phyloP scores from a whole-genome alignment of 2,329 filamentous ascomycete species.

The Cladosporium sp. region DNA sequence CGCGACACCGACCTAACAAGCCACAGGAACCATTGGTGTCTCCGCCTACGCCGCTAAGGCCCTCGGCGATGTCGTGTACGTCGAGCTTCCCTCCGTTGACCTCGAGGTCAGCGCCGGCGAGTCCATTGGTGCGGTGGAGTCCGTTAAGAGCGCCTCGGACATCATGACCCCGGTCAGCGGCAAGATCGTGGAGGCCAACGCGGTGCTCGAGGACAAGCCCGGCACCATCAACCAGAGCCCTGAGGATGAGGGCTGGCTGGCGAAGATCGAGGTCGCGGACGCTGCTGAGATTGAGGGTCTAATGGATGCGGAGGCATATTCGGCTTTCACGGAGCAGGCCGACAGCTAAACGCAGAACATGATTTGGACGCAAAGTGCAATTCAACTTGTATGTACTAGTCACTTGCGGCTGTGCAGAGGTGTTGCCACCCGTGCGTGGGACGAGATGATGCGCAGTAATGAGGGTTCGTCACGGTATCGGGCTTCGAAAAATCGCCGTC shows the following conservation, averaged over 20 bases:
- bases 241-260: slow-evolving; percentile 89
- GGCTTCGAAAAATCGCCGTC: no score
- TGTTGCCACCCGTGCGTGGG: no score
- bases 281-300: slow-evolving; percentile 63
- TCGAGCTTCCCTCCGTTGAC: slow-evolving; percentile 76
- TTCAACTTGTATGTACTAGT: slow-evolving; percentile 8
- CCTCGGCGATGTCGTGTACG: slow-evolving; percentile 93
- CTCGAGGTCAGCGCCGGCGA: slow-evolving; percentile 69
- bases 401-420: no score
- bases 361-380: slow-evolving; percentile 2
- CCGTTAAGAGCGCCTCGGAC: slow-evolving; percentile 96
- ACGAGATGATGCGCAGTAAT: no score
- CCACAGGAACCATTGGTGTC: slow-evolving; percentile 66
- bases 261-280: slow-evolving; percentile 72
- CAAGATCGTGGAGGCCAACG: slow-evolving; percentile 69
- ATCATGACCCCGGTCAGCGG: slow-evolving; percentile 85
- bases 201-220: slow-evolving; percentile 73
- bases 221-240: slow-evolving; percentile 82
- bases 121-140: slow-evolving; percentile 89
- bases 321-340: slow-evolving; percentile 59
- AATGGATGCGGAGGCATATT: slow-evolving; percentile 74
- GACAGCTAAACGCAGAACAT: background rate
- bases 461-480: no score
- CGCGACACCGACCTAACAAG: slow-evolving; percentile 9
- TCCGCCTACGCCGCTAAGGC: slow-evolving; percentile 85